phyloP scores from a whole-genome alignment of 352 stramenopile genomes.

The Vaucheria bursata region DNA sequence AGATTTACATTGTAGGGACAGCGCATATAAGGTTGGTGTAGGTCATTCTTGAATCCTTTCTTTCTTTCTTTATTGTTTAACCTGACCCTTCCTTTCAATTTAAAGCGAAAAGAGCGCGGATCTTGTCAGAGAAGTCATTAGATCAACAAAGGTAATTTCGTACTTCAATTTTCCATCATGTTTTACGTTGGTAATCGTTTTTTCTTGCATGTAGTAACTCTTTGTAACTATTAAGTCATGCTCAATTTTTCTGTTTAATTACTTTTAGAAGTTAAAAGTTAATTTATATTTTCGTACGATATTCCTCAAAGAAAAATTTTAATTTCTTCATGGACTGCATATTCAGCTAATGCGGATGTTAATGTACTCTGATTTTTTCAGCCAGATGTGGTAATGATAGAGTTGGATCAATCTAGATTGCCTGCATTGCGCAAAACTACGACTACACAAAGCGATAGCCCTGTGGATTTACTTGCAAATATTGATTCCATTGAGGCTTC shows the following conservation, averaged over 20 bases:
- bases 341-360: background rate
- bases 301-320: background rate
- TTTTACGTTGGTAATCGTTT: background rate
- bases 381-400: conserved; percentile 16
- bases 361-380: background rate
- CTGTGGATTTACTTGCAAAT: conserved; percentile 3
- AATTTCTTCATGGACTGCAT: background rate
- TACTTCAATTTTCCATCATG: background rate
- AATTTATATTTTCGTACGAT: background rate
- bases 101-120: conserved; percentile 10
- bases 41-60: background rate
- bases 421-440: background rate
- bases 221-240: background rate
- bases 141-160: background rate
- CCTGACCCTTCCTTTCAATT: background rate
- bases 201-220: background rate
- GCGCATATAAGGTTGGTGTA: conserved; percentile 3
- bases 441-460: background rate
- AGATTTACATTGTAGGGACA: conserved; percentile 22
- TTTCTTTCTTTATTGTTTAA: background rate
- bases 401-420: conserved; percentile 5
- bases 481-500: background rate
- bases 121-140: conserved; percentile 9
- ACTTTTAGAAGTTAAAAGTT: background rate
- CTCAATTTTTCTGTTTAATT: background rate